Evolutionary conservation across 2,329 filamentous ascomycete genomes (phyloP), one percentile per base, ranked within the genome.

Genomic region (Phyllosticta paracitricarpa): DNA sequence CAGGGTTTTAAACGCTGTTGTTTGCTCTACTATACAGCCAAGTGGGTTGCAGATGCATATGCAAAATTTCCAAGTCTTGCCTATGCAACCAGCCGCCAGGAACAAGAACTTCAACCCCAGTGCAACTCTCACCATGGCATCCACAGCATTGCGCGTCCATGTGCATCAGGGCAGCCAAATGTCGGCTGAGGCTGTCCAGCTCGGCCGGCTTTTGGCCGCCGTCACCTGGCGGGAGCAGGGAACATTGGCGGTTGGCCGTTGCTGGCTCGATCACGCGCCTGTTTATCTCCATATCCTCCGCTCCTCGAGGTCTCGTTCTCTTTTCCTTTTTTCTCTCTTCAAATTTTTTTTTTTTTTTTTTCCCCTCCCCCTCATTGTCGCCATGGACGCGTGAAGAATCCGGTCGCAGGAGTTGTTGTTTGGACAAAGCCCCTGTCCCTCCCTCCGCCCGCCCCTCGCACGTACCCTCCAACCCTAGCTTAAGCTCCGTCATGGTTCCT

Each of bases 391-490:
- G 40, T n/a, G 40, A 48, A n/a, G 40, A 48, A n/a, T 6, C 14
- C 40, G 40, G n/a, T n/a, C 6, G 35, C 35, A 17, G 35, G 35
- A 48, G 35, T 48, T 48, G 40, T 48, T 48, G 40, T 48, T 48
- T 48, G 40, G 40, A 56, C 53, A 40, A 40, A 53, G 35, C 54
- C 60, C 60, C 60, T 58, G 54, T 57, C 24, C 28, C 56, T 24
- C 52, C 28, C 40, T 54, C 54, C 54, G n/a, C 52, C 60, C 60
- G 53, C 57, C 60, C 55, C 55, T 24, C 61, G 54, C 58, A 59
- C 52, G 53, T 63, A 30, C 52, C 62, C 64, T 61, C 62, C 53
- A 26, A 26, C 53, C 59, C 55, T 51, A 58, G 35, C 54, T 56
- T 35, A 48, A 25, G 54, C 59, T 54, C 57, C 54, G 48, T 58